These are phyloP conservation scores for Nepenthes gracilis DNA, from an alignment of 148 eudicot genomes.

Conservation along the genomic window DNA sequence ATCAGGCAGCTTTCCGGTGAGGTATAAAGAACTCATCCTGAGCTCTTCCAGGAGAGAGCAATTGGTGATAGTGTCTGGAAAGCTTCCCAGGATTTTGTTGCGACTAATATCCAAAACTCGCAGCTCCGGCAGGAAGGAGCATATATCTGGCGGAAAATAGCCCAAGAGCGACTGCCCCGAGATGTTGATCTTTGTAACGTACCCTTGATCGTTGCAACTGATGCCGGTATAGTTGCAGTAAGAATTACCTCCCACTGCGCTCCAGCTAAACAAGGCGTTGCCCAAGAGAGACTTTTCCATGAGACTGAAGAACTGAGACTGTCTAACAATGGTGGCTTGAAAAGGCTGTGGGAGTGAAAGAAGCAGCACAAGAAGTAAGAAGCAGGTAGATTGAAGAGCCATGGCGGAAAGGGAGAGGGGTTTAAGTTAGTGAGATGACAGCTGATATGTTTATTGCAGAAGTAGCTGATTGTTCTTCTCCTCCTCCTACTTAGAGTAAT, in stretches of 20 bases:
- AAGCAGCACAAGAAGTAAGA: constrained; percentile 20
- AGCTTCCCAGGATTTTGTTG: constrained; percentile 38
- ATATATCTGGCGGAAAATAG: constrained; percentile 45
- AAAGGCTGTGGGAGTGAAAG: constrained; percentile 15
- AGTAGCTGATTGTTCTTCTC: background rate
- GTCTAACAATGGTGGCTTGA: constrained; percentile 21
- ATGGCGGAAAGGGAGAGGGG: constrained; percentile 29
- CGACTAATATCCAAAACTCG: constrained; percentile 35
- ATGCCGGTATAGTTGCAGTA: constrained; percentile 55
- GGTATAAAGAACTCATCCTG: constrained; percentile 23
- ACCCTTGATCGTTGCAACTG: constrained; percentile 39
- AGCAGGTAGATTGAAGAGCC: constrained; percentile 1
- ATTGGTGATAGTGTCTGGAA: constrained; percentile 48
- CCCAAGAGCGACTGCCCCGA: constrained; percentile 52
- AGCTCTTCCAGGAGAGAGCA: constrained; percentile 56
- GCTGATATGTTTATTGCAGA: constrained; percentile 19
- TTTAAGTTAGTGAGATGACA: background rate
- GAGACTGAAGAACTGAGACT: constrained; percentile 45
- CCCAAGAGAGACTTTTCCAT: constrained; percentile 53
- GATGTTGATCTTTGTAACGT: constrained; percentile 36
- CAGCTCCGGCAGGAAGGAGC: constrained; percentile 55
- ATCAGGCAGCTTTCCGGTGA: constrained; percentile 50
- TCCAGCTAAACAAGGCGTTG: constrained; percentile 37
- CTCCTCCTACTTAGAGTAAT: too few species aligned
- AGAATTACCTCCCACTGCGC: constrained; percentile 9